These are phyloP conservation scores for Rheum nobile DNA, from an alignment of 148 eudicot species.

Conservation along the genomic window DNA sequence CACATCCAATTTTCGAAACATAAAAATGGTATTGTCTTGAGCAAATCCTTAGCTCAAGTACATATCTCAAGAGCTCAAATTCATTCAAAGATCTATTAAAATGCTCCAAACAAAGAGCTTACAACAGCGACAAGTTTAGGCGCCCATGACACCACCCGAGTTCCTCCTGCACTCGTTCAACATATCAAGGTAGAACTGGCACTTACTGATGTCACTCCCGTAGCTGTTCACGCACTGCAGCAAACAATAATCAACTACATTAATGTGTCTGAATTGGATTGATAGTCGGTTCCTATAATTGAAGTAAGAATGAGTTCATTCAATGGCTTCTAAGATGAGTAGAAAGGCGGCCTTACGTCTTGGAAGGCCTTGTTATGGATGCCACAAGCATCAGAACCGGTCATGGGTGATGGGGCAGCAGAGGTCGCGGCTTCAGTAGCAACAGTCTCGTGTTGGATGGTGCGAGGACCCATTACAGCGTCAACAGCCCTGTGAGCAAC, in stretches of 20 bases:
- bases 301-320: background rate
- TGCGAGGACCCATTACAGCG: slow-evolving; percentile 70
- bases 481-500: slow-evolving; percentile 84
- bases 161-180: slow-evolving; percentile 59
- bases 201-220: slow-evolving; percentile 74
- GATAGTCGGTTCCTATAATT: background rate
- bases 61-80: too few species aligned
- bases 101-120: background rate
- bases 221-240: slow-evolving; percentile 57
- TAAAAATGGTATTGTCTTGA: too few species aligned
- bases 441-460: slow-evolving; percentile 62
- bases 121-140: slow-evolving; percentile 16
- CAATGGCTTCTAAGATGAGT: background rate
- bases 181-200: slow-evolving; percentile 96
- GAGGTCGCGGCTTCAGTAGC: slow-evolving; percentile 25
- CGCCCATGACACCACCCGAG: slow-evolving; percentile 43
- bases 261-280: background rate
- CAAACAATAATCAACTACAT: background rate
- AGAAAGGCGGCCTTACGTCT: slow-evolving; percentile 29
- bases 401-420: slow-evolving; percentile 31
- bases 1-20: too few species aligned
- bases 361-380: slow-evolving; percentile 67
- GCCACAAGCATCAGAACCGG: slow-evolving; percentile 50
- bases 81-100: background rate
- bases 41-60: too few species aligned